Evolutionary conservation across 805 yeast species (phyloP).

Genomic region (Metschnikowia gruessii): DNA sequence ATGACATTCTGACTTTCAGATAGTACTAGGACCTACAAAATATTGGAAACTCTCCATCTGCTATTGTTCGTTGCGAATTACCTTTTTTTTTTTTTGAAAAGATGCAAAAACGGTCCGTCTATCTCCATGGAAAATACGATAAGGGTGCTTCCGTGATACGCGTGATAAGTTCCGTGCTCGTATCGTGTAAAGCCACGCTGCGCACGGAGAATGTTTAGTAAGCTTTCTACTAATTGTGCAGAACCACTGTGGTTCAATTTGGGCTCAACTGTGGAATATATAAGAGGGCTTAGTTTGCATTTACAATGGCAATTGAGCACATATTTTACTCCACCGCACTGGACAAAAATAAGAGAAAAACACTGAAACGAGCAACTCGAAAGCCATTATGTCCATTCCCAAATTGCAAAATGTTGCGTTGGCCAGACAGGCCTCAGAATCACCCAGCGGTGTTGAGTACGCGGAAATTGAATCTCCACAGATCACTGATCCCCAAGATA

Average conservation of each 20-base stretch:
- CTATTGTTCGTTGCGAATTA: too few species aligned
- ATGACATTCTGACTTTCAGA: too few species aligned
- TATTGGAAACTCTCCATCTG: too few species aligned
- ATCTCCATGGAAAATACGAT: too few species aligned
- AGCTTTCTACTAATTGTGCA: background rate
- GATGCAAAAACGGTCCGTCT: too few species aligned
- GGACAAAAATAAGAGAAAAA: background rate
- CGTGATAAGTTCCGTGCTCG: background rate
- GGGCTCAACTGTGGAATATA: too few species aligned
- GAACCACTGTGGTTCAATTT: too few species aligned
- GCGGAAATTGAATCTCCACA: constrained; percentile 60
- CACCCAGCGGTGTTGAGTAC: constrained; percentile 56
- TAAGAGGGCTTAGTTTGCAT: too few species aligned
- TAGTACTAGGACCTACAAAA: too few species aligned
- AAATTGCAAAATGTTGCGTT: constrained; percentile 53
- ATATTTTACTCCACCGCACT: too few species aligned
- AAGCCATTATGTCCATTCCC: constrained; percentile 38
- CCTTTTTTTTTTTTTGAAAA: too few species aligned
- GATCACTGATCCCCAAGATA: constrained; percentile 47
- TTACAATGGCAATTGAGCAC: too few species aligned
- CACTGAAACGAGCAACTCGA: background rate
- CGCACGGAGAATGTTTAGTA: background rate
- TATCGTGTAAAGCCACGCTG: background rate
- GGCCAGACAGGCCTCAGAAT: constrained; percentile 52
- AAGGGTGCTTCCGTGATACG: background rate